These are phyloP conservation scores for Chrysopogon serrulatus DNA, from an alignment of 176 grass and related monocot species.

Conservation along the genomic window DNA sequence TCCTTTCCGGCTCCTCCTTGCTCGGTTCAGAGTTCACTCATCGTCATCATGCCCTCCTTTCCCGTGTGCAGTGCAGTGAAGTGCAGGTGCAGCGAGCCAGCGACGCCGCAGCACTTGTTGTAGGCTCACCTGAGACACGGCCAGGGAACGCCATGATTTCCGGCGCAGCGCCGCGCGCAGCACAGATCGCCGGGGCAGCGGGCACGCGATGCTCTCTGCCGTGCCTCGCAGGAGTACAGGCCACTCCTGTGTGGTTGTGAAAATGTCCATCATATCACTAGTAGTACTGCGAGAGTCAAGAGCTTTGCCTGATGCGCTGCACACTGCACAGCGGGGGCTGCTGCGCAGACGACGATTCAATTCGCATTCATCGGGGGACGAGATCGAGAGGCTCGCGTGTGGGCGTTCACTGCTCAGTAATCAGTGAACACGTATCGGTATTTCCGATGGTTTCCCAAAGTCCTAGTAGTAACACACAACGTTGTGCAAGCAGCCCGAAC, in stretches of 20 bases:
- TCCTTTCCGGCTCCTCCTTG: background rate
- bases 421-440: no score
- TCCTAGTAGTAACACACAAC: no score
- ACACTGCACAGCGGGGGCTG: background rate
- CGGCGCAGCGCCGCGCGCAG: no score
- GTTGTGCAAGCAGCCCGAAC: no score
- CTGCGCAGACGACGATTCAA: conserved; percentile 22
- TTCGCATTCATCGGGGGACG: background rate
- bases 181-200: no score
- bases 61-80: background rate
- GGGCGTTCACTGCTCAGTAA: no score
- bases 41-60: conserved; percentile 10
- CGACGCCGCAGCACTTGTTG: background rate
- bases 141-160: conserved; percentile 22
- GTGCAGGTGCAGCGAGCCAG: background rate
- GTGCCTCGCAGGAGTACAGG: no score
- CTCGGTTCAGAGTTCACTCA: background rate
- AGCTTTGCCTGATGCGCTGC: conserved; percentile 3
- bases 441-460: no score
- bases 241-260: no score
- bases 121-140: conserved; percentile 6
- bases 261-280: no score
- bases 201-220: background rate
- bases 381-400: no score
- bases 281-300: background rate